Base-by-base conservation (phyloP, 768 basidiomycete genomes). In the Leccinum barrowsii region DNA sequence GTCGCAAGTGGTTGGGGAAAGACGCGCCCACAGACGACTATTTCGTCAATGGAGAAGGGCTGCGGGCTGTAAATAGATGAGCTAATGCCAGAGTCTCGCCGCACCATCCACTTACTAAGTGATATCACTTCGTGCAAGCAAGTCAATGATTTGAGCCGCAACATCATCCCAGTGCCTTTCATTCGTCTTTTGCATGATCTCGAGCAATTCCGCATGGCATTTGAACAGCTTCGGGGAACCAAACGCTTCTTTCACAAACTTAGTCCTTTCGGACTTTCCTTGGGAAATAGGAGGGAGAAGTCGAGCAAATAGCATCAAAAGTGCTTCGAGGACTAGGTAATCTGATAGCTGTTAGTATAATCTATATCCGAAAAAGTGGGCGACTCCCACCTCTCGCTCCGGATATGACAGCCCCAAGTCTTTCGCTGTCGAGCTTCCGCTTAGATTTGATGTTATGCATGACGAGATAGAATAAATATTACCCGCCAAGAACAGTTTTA, bases 271-370 rank as follows among this genome's bases (percentile, higher is more conserved):
- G 7, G 59, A 52, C 19, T 65, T 69, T 40, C 76, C 75, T 44
- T 75, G 73, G 1, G 65, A 58, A 10, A 69, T 67, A 12, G 81
- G 72, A 17, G 85, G 83, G 24, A 87, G 68, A 13, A 86, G 70
- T 42, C 80, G 79, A 34, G 80, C 85, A 65, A 86, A 80, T 1
- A 88, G 63, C 54, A 81, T 79, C 46, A 87, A 66, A 4, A 86
- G 75, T 15, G 79, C 76, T 66, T 88, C 86, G 46, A 85, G 69
- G 13, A 79, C 77, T 17, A 87, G 71, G 63, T 79, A 85, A 55
- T 83, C 86, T 85, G 35, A 66, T 34, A 61, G 24, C 34, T 4
- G 40, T 60, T 11, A 48, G 24, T 3, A 32, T 7, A 3, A 15
- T 24, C 15, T 21, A n/a, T 34, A 24, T 40, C 44, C 8, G 46